A percentile compares a stretch with the other conserved stretches of the same genome.
These are phyloP conservation scores for Euphorbia schlechtendalii DNA, from an alignment of 441 rosid genomes.

Conservation along the genomic window DNA sequence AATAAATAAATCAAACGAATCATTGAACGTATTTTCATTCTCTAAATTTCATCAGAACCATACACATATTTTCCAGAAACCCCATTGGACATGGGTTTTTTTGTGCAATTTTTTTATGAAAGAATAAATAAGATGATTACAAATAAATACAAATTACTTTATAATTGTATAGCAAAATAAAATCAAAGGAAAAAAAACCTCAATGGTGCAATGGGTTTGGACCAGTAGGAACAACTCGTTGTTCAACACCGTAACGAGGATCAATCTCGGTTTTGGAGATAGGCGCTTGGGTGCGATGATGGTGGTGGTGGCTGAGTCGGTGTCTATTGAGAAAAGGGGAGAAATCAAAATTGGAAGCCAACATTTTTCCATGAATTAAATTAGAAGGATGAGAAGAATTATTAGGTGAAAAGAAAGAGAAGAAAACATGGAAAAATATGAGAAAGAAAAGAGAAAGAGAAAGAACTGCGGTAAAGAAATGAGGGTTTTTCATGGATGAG, in stretches of 20 bases:
- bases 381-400: not conserved
- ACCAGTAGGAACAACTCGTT: conserved; percentile 69
- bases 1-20: not conserved
- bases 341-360: conserved; percentile 38
- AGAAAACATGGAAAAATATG: conserved; percentile 16
- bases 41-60: conserved; percentile 12
- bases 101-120: too few relatives aligned
- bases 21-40: not conserved
- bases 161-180: conserved; percentile 7
- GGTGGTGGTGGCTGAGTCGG: conserved; percentile 7
- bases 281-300: not conserved
- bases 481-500: conserved; percentile 18
- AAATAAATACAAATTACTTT: conserved; percentile 15
- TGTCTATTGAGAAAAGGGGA: conserved; percentile 29
- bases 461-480: conserved; percentile 12
- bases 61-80: conserved; percentile 14
- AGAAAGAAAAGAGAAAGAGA: conserved; percentile 20
- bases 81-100: too few relatives aligned
- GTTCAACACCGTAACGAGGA: conserved; percentile 41
- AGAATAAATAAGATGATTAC: conserved; percentile 19
- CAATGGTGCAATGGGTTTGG: conserved; percentile 87
- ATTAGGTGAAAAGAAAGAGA: conserved; percentile 1
- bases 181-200: conserved; percentile 14
- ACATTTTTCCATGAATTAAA: conserved; percentile 1
- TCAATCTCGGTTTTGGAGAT: conserved; percentile 24